These are phyloP conservation scores for Mortierella hygrophila DNA, from an alignment of 192 early-diverging fungal species.

Conservation along the genomic window DNA sequence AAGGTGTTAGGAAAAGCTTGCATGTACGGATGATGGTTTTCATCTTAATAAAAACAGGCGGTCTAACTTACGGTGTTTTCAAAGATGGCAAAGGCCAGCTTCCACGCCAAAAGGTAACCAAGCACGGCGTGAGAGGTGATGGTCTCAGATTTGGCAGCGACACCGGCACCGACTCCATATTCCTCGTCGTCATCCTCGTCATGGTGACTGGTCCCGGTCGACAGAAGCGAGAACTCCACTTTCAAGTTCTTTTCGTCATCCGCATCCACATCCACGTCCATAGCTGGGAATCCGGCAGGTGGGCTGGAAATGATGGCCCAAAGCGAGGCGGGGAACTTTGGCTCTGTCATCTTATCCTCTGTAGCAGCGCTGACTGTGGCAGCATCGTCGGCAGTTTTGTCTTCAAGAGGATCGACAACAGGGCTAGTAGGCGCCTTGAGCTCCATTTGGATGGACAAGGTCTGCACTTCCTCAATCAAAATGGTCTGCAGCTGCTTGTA, in stretches of 20 bases:
- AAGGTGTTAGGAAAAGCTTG: neutral
- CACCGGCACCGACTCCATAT: constrained; percentile 46
- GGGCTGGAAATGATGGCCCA: constrained; percentile 48
- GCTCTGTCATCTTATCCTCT: constrained; percentile 42
- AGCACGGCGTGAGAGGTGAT: constrained; percentile 60
- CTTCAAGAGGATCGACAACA: constrained; percentile 16
- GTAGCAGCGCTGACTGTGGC: neutral
- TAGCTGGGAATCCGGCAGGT: constrained; percentile 46
- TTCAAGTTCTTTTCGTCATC: constrained; percentile 40
- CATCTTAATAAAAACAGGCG: neutral
- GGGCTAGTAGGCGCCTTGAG: constrained; percentile 35
- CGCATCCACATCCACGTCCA: constrained; percentile 52
- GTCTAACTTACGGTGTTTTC: constrained; percentile 73
- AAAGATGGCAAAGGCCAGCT: constrained; percentile 83
- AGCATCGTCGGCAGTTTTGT: neutral
- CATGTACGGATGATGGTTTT: neutral
- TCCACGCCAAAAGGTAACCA: constrained; percentile 80
- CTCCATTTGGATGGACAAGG: constrained; percentile 47
- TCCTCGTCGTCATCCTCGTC: constrained; percentile 44
- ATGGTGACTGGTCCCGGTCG: neutral
- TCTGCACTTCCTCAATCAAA: constrained; percentile 39
- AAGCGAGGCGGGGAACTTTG: constrained; percentile 47
- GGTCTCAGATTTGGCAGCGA: constrained; percentile 39
- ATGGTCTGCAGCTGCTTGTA: constrained; percentile 47
- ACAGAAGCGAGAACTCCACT: constrained; percentile 39